These are phyloP conservation scores for Nidularia sp. DNA, from an alignment of 768 basidiomycete genomes.

Conservation along the genomic window DNA sequence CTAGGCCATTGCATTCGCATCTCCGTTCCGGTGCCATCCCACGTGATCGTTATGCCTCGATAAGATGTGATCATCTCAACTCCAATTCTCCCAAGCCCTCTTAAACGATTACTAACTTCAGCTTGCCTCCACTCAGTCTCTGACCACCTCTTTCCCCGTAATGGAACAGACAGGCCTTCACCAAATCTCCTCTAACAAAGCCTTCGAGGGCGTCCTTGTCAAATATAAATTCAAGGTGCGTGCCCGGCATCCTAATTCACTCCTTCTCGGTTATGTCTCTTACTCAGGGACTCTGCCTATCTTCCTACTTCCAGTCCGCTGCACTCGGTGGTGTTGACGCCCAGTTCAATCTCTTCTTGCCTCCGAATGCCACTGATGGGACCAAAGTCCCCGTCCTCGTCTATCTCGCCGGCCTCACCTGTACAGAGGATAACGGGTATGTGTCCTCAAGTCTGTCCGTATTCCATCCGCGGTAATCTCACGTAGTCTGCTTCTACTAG, in stretches of 20 bases:
- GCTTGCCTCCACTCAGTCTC: too few species aligned
- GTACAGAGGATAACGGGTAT: slow-evolving; percentile 92
- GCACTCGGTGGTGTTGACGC: slow-evolving; percentile 67
- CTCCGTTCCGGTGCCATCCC: too few species aligned
- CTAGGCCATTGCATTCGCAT: too few species aligned
- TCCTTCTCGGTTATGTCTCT: neutral
- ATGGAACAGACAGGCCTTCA: slow-evolving; percentile 39
- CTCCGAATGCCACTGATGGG: slow-evolving; percentile 44
- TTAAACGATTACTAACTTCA: too few species aligned
- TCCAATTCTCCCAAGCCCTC: too few species aligned
- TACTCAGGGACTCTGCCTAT: neutral
- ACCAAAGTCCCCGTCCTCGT: slow-evolving; percentile 62
- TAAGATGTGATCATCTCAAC: too few species aligned
- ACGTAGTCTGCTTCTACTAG: slow-evolving; percentile 28
- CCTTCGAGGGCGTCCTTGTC: slow-evolving; percentile 73
- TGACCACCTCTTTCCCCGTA: neutral
- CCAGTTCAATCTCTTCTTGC: slow-evolving; percentile 88
- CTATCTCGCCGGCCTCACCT: slow-evolving; percentile 87
- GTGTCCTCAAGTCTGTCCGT: slow-evolving; percentile 8
- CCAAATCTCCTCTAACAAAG: slow-evolving; percentile 71
- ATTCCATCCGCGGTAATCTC: neutral
- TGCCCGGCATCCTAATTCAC: neutral
- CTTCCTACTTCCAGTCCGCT: slow-evolving; percentile 44
- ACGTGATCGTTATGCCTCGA: too few species aligned
- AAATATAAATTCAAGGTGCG: slow-evolving; percentile 84